Evolutionary conservation across 805 yeast species (phyloP).

Genomic region (Maudiozyma barnettii): DNA sequence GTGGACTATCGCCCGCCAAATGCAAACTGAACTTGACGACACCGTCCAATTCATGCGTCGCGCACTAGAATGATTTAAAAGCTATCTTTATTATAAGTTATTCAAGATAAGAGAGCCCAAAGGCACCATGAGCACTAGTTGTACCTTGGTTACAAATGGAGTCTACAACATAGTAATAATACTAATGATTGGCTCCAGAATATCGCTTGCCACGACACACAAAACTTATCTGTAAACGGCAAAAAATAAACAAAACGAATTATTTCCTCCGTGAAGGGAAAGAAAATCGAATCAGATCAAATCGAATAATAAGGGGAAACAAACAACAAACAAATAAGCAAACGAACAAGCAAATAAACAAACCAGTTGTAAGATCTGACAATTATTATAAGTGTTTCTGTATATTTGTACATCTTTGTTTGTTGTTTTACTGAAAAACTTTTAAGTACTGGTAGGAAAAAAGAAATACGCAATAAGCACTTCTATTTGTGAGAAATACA

Average conservation of each 20-base stretch:
- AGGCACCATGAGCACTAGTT: no score
- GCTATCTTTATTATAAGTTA: not conserved
- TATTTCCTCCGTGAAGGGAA: no score
- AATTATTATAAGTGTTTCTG: no score
- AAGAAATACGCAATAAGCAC: no score
- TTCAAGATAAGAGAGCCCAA: not conserved
- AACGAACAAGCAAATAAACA: not conserved
- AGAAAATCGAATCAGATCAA: not conserved
- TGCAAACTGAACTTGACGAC: constrained; percentile 26
- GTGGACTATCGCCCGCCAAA: constrained; percentile 22
- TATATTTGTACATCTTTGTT: no score
- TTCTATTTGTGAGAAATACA: not conserved
- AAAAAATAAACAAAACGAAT: not conserved
- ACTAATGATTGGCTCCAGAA: not conserved
- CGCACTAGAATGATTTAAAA: constrained; percentile 17
- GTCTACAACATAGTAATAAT: no score
- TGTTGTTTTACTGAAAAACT: no score
- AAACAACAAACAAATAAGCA: not conserved
- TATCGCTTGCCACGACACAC: not conserved
- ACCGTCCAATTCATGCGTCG: constrained; percentile 30
- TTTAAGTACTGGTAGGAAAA: no score
- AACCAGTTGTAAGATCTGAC: not conserved
- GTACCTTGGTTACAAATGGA: no score
- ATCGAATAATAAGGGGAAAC: not conserved
- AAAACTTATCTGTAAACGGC: not conserved